A percentile compares a stretch with the other conserved stretches of the same genome.
phyloP scores from a whole-genome alignment of 148 eudicot genomes.

The Cornus florida region DNA sequence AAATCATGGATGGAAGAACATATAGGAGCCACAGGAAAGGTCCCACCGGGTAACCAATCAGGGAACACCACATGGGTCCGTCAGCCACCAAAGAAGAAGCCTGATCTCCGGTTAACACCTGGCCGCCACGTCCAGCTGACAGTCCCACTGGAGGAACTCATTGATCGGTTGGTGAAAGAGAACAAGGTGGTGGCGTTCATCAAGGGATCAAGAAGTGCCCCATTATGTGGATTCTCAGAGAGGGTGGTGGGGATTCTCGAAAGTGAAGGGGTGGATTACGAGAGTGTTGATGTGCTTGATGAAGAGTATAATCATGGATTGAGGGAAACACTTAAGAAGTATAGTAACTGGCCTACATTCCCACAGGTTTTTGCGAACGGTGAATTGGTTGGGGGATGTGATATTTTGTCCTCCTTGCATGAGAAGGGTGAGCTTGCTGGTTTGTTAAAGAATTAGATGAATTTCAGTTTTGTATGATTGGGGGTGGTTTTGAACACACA shows the following conservation, averaged over 20 bases:
- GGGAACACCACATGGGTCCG: slow-evolving; percentile 46
- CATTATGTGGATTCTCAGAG: slow-evolving; percentile 80
- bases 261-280: slow-evolving; percentile 62
- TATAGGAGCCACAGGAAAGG: slow-evolving; percentile 60
- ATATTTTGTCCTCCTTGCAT: slow-evolving; percentile 76
- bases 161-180: slow-evolving; percentile 73
- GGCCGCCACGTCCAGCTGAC: slow-evolving; percentile 65
- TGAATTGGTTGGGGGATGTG: slow-evolving; percentile 82
- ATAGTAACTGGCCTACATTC: slow-evolving; percentile 88
- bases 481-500: not conserved
- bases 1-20: slow-evolving; percentile 92
- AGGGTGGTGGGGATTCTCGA: slow-evolving; percentile 76
- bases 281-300: slow-evolving; percentile 75
- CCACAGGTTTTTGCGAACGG: slow-evolving; percentile 82
- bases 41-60: slow-evolving; percentile 79
- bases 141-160: slow-evolving; percentile 67
- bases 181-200: slow-evolving; percentile 78
- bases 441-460: slow-evolving; percentile 32
- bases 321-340: slow-evolving; percentile 67
- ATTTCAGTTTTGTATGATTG: too few species aligned
- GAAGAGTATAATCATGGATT: slow-evolving; percentile 67
- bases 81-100: slow-evolving; percentile 60
- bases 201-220: slow-evolving; percentile 80
- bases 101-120: slow-evolving; percentile 72
- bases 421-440: slow-evolving; percentile 71